Percentiles rank a stretch among this genome's conserved stretches.
phyloP scores from a whole-genome alignment of 2,329 filamentous ascomycete genomes.

The Curvularia verruculosa region DNA sequence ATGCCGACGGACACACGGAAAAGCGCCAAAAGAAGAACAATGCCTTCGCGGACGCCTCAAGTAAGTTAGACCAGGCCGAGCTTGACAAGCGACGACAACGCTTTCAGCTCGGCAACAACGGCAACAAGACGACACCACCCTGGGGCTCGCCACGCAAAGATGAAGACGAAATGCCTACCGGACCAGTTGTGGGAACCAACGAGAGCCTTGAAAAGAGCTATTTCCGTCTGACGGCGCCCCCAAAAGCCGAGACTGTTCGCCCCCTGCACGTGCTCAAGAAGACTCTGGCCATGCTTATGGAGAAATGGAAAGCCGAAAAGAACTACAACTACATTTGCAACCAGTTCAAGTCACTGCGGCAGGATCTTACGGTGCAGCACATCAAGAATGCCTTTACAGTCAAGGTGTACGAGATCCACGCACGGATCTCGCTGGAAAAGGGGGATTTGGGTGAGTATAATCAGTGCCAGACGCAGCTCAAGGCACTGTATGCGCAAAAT shows the following conservation, averaged over 20 bases:
- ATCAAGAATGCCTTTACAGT: conserved; percentile 98
- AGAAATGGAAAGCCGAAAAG: conserved; percentile 90
- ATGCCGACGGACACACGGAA: conserved; percentile 55
- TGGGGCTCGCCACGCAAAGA: conserved; percentile 56
- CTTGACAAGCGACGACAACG: conserved; percentile 89
- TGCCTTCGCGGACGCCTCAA: conserved; percentile 62
- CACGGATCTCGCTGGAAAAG: conserved; percentile 95
- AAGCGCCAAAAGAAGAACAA: conserved; percentile 55
- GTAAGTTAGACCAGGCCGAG: conserved; percentile 88
- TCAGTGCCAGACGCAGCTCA: conserved; percentile 98
- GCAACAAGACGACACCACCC: conserved; percentile 61
- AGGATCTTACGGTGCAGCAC: conserved; percentile 97
- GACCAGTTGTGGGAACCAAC: conserved; percentile 84
- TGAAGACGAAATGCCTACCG: conserved; percentile 57
- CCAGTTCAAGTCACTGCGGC: conserved; percentile 97
- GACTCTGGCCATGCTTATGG: conserved; percentile 86
- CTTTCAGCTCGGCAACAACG: conserved; percentile 67
- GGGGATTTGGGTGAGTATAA: conserved; percentile 99
- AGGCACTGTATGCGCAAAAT: conserved; percentile 84
- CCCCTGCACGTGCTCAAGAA: conserved; percentile 80
- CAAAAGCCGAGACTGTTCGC: conserved; percentile 86
- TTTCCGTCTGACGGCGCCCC: conserved; percentile 88
- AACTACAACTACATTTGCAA: conserved; percentile 99
- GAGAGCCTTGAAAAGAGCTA: conserved; percentile 90
- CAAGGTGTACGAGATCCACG: conserved; percentile 95